phyloP scores from a whole-genome alignment of 371 early-diverging fungal species.

The Rhizomucor pusillus region DNA sequence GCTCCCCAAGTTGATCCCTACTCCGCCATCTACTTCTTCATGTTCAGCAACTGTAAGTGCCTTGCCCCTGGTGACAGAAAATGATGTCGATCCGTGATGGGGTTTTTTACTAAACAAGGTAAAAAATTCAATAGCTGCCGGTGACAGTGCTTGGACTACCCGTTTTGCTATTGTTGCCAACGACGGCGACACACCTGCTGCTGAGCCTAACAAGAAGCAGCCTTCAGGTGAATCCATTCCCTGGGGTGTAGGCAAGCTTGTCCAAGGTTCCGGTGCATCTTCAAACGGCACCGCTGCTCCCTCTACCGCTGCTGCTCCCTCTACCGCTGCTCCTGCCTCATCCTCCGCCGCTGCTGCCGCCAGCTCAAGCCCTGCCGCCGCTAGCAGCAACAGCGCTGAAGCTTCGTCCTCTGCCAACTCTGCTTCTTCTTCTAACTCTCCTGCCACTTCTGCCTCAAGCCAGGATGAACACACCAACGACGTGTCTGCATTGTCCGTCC shows the following conservation, averaged over 20 bases:
- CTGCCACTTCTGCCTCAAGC: background rate
- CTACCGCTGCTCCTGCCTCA: constrained; percentile 7
- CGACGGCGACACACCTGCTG: constrained; percentile 19
- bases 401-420: constrained; percentile 7
- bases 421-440: background rate
- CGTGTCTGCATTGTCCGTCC: background rate
- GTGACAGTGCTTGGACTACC: constrained; percentile 30
- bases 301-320: background rate
- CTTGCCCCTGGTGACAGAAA: background rate
- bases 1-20: constrained; percentile 31
- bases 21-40: constrained; percentile 33
- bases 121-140: constrained; percentile 3
- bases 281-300: background rate
- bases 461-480: background rate
- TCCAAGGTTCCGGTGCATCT: background rate
- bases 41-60: constrained; percentile 29
- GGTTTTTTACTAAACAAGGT: background rate
- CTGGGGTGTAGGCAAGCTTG: constrained; percentile 24
- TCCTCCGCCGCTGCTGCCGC: constrained; percentile 3
- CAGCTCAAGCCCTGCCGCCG: background rate
- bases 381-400: constrained; percentile 1
- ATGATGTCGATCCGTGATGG: no score
- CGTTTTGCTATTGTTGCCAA: constrained; percentile 30
- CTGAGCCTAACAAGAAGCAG: constrained; percentile 17
- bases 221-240: constrained; percentile 24